These are phyloP conservation scores for Furcasterigmium furcatum DNA, from an alignment of 2,329 filamentous ascomycete genomes.

Conservation along the genomic window DNA sequence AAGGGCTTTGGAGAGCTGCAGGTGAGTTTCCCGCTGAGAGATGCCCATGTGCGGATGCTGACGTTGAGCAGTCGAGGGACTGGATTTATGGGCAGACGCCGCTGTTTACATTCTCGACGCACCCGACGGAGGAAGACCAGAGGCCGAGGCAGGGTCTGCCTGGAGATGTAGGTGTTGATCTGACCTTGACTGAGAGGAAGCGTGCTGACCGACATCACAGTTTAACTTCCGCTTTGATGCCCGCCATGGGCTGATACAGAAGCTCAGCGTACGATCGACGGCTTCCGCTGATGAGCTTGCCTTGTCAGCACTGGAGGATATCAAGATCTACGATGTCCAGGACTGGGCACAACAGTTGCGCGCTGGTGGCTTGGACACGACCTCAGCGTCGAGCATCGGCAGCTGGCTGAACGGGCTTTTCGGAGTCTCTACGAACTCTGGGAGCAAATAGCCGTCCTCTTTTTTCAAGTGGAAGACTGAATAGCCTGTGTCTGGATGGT, in stretches of 20 bases:
- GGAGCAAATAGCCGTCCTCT: neutral
- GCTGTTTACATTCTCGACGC: conserved; percentile 69
- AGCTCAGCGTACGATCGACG: conserved; percentile 18
- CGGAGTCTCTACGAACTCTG: neutral
- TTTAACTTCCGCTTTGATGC: conserved; percentile 29
- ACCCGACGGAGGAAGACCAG: conserved; percentile 56
- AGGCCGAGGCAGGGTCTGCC: conserved; percentile 50
- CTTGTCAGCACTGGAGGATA: conserved; percentile 4
- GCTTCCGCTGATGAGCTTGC: neutral
- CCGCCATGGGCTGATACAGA: conserved; percentile 31
- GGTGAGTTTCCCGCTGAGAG: conserved; percentile 34
- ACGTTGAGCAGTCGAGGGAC: conserved; percentile 46
- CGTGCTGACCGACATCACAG: neutral
- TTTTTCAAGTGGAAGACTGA: too few relatives aligned
- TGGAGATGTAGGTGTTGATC: conserved; percentile 31
- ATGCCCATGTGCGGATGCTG: neutral
- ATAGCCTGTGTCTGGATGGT: too few relatives aligned
- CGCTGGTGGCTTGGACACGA: neutral
- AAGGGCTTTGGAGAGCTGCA: conserved; percentile 62
- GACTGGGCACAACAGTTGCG: conserved; percentile 9
- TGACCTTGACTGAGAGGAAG: neutral
- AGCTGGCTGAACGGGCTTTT: conserved; percentile 8
- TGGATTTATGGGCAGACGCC: conserved; percentile 90
- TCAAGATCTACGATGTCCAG: conserved; percentile 10
- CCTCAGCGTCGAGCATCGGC: conserved; percentile 7